Evolutionary conservation across 371 early-diverging fungal species (phyloP).

Genomic region (Rhizopus sp.): DNA sequence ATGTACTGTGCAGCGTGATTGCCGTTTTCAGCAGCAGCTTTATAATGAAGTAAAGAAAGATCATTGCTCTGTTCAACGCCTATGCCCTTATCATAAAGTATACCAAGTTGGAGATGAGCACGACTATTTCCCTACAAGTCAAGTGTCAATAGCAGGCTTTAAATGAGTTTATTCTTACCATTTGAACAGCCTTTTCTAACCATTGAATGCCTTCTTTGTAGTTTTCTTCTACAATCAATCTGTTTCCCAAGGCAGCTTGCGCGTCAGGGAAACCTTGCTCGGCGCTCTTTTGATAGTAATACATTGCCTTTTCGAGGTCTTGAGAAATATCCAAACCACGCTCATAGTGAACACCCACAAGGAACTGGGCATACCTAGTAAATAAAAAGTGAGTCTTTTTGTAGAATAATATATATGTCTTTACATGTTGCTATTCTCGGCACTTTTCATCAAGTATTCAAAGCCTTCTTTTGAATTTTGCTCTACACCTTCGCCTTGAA

Average conservation of each 20-base stretch:
- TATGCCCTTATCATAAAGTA: slow-evolving; percentile 45
- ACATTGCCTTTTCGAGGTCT: slow-evolving; percentile 32
- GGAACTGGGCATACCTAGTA: slow-evolving; percentile 50
- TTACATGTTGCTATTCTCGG: slow-evolving; percentile 46
- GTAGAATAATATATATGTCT: not conserved
- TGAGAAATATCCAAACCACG: slow-evolving; percentile 37
- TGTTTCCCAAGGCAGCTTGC: slow-evolving; percentile 49
- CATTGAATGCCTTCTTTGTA: slow-evolving; percentile 39
- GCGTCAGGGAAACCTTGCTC: slow-evolving; percentile 45
- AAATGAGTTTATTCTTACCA: slow-evolving; percentile 23
- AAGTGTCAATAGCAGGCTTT: not conserved
- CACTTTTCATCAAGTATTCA: slow-evolving; percentile 34
- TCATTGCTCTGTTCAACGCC: slow-evolving; percentile 32
- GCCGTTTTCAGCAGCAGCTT: slow-evolving; percentile 34
- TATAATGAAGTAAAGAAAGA: slow-evolving; percentile 38
- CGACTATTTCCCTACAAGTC: slow-evolving; percentile 34
- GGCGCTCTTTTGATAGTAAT: slow-evolving; percentile 40
- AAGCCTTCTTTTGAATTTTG: slow-evolving; percentile 37
- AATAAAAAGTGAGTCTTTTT: not conserved
- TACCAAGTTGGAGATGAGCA: slow-evolving; percentile 45
- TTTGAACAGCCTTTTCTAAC: slow-evolving; percentile 42
- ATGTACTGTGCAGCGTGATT: slow-evolving; percentile 45
- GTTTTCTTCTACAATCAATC: slow-evolving; percentile 29
- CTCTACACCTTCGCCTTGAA: slow-evolving; percentile 41
- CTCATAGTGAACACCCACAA: slow-evolving; percentile 47